These are phyloP conservation scores for Suillus brevipes DNA, from an alignment of 768 basidiomycete species.

Conservation along the genomic window DNA sequence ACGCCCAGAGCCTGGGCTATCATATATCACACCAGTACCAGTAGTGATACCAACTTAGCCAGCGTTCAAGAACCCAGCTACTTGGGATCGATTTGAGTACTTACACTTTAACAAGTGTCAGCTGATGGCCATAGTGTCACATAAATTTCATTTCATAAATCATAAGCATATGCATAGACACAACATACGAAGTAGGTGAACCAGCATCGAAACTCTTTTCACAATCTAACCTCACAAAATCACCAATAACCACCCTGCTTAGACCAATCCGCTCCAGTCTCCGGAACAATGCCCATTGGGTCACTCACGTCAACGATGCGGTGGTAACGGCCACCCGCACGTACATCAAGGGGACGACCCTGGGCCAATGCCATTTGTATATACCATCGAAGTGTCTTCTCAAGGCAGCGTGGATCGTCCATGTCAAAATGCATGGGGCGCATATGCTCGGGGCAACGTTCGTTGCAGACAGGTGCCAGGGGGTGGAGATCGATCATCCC, in stretches of 20 bases:
- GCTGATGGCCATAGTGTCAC: no score
- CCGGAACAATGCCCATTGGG: conserved; percentile 11
- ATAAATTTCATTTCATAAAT: neutral
- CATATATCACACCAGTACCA: no score
- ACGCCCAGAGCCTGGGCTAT: no score
- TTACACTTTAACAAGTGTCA: no score
- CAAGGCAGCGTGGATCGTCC: neutral
- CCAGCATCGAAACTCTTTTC: neutral
- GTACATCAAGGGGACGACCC: conserved; percentile 14
- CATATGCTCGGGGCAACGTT: conserved; percentile 2
- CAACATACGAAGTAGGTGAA: neutral
- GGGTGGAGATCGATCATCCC: conserved; percentile 4
- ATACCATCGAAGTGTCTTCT: conserved; percentile 1
- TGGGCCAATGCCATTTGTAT: conserved; percentile 4
- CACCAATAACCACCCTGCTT: neutral
- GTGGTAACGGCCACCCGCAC: conserved; percentile 9
- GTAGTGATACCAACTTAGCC: no score
- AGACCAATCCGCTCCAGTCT: conserved; percentile 12
- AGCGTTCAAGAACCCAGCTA: no score
- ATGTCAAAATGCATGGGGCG: conserved; percentile 13
- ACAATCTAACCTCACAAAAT: neutral
- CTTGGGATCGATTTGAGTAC: no score
- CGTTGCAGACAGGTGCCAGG: neutral
- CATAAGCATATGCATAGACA: neutral
- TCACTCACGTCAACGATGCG: conserved; percentile 4